Percentiles rank a stretch among this genome's conserved stretches.
These are phyloP conservation scores for Lepidium didymum DNA, from an alignment of 345 rosid genomes.

Conservation along the genomic window DNA sequence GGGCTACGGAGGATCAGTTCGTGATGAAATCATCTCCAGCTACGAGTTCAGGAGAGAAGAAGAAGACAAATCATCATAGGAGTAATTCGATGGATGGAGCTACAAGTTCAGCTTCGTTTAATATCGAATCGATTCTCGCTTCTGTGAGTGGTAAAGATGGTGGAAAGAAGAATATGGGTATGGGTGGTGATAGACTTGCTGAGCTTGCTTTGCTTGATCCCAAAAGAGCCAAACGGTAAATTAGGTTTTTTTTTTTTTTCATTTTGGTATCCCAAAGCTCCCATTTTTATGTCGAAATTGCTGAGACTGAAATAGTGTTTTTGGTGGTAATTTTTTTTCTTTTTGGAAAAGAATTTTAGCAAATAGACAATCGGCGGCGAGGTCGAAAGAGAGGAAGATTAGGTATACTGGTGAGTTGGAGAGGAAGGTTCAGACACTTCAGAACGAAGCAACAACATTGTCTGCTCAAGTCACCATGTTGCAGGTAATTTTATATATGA, in stretches of 20 bases:
- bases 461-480: constrained; percentile 95
- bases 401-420: constrained; percentile 82
- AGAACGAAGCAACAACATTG: constrained; percentile 89
- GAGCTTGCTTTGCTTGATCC: constrained; percentile 94
- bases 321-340: neutral
- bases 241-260: neutral
- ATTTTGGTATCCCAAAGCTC: neutral
- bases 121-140: constrained; percentile 44
- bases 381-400: constrained; percentile 91
- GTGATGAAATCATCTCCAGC: constrained; percentile 32
- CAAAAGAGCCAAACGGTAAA: constrained; percentile 87
- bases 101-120: constrained; percentile 45
- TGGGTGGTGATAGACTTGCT: constrained; percentile 58
- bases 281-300: neutral
- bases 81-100: constrained; percentile 83
- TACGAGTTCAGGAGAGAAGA: constrained; percentile 36
- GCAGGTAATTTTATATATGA: constrained; percentile 39
- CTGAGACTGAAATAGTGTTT: neutral
- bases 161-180: constrained; percentile 72
- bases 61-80: constrained; percentile 34
- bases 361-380: constrained; percentile 89
- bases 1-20: constrained; percentile 27
- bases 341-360: constrained; percentile 62
- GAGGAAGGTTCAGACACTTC: constrained; percentile 97
- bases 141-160: constrained; percentile 36